phyloP scores from a whole-genome alignment of 805 yeast genomes.

The Candida maris region DNA sequence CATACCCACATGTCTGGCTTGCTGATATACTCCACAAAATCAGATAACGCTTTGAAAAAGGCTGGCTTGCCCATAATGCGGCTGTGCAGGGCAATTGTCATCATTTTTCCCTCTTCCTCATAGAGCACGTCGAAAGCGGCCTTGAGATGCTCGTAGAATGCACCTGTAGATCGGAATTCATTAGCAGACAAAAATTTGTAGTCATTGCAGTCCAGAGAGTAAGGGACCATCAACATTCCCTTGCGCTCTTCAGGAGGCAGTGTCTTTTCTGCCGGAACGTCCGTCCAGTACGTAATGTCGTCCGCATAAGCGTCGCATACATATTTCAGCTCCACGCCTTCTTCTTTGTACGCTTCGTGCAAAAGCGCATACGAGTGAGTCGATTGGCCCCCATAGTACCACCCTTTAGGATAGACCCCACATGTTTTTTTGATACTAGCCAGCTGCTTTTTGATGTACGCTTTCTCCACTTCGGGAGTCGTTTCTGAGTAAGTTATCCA shows the following conservation, averaged over 20 bases:
- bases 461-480: conserved; percentile 32
- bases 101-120: conserved; percentile 35
- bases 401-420: conserved; percentile 34
- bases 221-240: conserved; percentile 27
- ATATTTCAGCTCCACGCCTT: conserved; percentile 31
- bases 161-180: conserved; percentile 27
- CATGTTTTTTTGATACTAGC: conserved; percentile 28
- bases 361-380: conserved; percentile 32
- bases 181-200: conserved; percentile 22
- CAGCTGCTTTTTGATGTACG: conserved; percentile 29
- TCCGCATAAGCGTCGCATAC: conserved; percentile 34
- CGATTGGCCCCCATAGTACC: conserved; percentile 35
- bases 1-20: conserved; percentile 36
- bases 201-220: conserved; percentile 25
- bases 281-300: conserved; percentile 35
- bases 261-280: conserved; percentile 25
- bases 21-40: conserved; percentile 33
- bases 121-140: conserved; percentile 35
- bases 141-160: conserved; percentile 29
- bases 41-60: conserved; percentile 29
- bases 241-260: conserved; percentile 17
- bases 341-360: conserved; percentile 32
- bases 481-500: conserved; percentile 33
- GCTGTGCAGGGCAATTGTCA: conserved; percentile 35
- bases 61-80: conserved; percentile 36